Evolutionary conservation across 208 protist genomes (phyloP).

Genomic region (Porcisia hertigi): DNA sequence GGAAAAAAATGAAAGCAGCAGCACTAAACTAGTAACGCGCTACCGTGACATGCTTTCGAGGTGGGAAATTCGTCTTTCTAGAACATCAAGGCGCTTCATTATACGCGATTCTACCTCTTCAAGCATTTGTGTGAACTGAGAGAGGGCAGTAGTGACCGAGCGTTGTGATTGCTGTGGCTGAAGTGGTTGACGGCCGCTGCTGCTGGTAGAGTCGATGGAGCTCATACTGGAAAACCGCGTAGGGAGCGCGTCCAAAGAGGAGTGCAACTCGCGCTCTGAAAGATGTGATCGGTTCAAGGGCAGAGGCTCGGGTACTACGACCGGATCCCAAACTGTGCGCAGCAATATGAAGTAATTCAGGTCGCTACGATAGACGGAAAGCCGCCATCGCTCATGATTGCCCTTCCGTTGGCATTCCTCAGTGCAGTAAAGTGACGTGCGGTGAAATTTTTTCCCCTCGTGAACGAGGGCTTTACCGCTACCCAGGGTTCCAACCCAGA

Average conservation of each 20-base stretch:
- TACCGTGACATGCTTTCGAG: constrained; percentile 15
- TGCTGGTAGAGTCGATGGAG: constrained; percentile 20
- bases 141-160: background rate
- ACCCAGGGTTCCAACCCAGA: constrained; percentile 55
- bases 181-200: constrained; percentile 24
- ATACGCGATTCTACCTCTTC: constrained; percentile 39
- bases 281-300: constrained; percentile 42
- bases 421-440: constrained; percentile 71
- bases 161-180: constrained; percentile 38
- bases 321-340: constrained; percentile 71
- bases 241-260: constrained; percentile 45
- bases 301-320: constrained; percentile 68
- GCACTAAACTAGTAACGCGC: background rate
- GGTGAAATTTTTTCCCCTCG: constrained; percentile 47
- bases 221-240: constrained; percentile 49
- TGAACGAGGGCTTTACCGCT: constrained; percentile 61
- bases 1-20: background rate
- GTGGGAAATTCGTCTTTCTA: constrained; percentile 28
- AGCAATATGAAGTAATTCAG: constrained; percentile 49
- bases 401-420: constrained; percentile 60
- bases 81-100: constrained; percentile 22
- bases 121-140: constrained; percentile 35
- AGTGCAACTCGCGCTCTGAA: constrained; percentile 45
- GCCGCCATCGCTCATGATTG: constrained; percentile 64
- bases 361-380: constrained; percentile 57